These are phyloP conservation scores for Achlya hypogyna DNA, from an alignment of 352 stramenopile species.

Conservation along the genomic window DNA sequence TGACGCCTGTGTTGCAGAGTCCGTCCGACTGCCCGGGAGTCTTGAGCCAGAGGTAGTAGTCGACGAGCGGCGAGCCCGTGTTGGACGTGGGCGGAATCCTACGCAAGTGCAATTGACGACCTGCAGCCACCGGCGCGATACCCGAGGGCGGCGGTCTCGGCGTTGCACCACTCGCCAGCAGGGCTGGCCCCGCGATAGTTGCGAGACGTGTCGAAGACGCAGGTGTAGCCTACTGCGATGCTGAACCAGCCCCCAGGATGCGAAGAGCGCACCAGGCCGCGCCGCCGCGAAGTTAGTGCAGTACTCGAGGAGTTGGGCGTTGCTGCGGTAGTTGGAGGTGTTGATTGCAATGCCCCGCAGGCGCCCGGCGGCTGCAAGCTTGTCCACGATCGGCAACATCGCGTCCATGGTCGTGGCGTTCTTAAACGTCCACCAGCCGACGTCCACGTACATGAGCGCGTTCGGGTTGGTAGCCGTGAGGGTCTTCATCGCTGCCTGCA, in stretches of 20 bases:
- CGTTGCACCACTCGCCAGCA: constrained; percentile 60
- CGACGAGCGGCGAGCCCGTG: constrained; percentile 38
- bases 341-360: constrained; percentile 22
- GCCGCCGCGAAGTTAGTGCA: constrained; percentile 16
- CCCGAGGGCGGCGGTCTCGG: constrained; percentile 45
- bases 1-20: constrained; percentile 37
- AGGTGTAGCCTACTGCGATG: constrained; percentile 38
- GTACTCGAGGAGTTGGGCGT: constrained; percentile 13
- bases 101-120: background rate
- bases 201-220: constrained; percentile 54
- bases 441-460: constrained; percentile 52
- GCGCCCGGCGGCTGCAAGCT: constrained; percentile 26
- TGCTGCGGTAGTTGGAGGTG: constrained; percentile 22
- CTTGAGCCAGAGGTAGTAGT: constrained; percentile 70
- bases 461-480: constrained; percentile 42
- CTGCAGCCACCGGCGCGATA: background rate
- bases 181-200: constrained; percentile 36
- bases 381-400: constrained; percentile 30
- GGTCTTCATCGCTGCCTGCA: constrained; percentile 37
- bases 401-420: constrained; percentile 26
- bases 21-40: constrained; percentile 54
- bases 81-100: constrained; percentile 32
- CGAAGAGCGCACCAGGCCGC: background rate
- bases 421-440: constrained; percentile 49
- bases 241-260: background rate